Percentiles rank a stretch among this genome's conserved stretches.
These are phyloP conservation scores for Diaporthe sp. DNA, from an alignment of 2,329 filamentous ascomycete genomes.

Conservation along the genomic window DNA sequence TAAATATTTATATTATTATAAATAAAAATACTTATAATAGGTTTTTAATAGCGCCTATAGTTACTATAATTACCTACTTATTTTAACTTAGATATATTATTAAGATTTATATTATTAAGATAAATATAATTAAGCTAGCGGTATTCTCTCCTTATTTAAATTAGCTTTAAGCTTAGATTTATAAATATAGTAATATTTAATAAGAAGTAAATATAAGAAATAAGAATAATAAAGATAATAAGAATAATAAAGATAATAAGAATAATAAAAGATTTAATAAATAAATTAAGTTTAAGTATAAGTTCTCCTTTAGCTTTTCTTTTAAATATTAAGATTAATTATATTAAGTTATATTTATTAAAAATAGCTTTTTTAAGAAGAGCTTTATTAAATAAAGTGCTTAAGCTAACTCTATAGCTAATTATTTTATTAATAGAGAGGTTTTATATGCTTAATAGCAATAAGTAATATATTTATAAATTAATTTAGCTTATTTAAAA, in stretches of 20 bases:
- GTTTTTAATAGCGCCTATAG: neutral
- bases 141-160: too few relatives aligned
- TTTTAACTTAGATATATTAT: neutral
- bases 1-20: neutral
- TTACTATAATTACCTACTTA: neutral
- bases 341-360: neutral
- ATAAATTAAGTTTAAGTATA: too few relatives aligned
- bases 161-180: neutral
- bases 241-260: too few relatives aligned
- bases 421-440: neutral
- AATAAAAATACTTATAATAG: neutral
- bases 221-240: too few relatives aligned
- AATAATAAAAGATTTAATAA: too few relatives aligned
- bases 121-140: too few relatives aligned
- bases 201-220: neutral
- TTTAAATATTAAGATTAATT: too few relatives aligned
- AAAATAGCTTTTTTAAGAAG: neutral
- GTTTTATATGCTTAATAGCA: neutral
- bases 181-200: neutral
- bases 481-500: neutral
- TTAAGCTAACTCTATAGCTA: neutral
- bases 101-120: too few relatives aligned
- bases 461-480: neutral
- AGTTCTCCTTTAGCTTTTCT: too few relatives aligned
- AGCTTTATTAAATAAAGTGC: neutral